Evolutionary conservation across 139 green algal species (phyloP).

Genomic region (Chlorella sp.): DNA sequence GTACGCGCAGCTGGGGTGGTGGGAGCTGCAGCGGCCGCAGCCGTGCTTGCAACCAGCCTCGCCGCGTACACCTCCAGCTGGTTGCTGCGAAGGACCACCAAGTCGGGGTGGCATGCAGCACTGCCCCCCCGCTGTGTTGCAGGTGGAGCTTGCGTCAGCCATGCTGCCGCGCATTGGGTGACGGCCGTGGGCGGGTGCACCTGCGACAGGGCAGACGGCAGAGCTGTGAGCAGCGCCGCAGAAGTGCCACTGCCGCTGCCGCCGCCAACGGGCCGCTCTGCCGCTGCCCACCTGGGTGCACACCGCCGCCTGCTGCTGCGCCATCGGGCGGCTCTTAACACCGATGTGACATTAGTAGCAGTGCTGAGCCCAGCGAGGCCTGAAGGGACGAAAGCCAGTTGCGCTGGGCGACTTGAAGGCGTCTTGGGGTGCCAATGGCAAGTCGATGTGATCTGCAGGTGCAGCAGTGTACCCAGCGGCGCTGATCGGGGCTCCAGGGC

Average conservation of each 20-base stretch:
- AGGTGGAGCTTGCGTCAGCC: conserved; percentile 64
- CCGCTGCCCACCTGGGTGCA: conserved; percentile 7
- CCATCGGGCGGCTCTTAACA: not conserved
- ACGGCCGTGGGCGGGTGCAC: conserved; percentile 75
- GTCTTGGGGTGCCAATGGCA: no score
- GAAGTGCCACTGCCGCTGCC: not conserved
- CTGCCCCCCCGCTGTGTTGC: not conserved
- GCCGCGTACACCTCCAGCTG: conserved; percentile 77
- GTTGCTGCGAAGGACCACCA: conserved; percentile 77
- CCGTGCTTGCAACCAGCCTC: conserved; percentile 16
- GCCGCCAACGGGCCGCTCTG: not conserved
- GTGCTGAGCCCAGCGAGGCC: no score
- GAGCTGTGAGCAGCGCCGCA: not conserved
- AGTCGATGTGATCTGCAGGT: no score
- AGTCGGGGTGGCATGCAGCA: conserved; percentile 58
- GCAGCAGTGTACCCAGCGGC: no score
- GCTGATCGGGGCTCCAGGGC: no score
- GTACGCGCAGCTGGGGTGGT: not conserved
- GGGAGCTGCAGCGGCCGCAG: no score
- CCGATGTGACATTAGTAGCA: no score
- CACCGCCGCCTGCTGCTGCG: conserved; percentile 31
- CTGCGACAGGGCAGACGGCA: conserved; percentile 36
- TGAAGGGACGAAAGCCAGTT: no score
- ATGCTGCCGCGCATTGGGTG: conserved; percentile 66
- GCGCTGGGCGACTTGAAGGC: no score